Evolutionary conservation across 2,329 filamentous ascomycete genomes (phyloP).

Genomic region (Akanthomyces lecanii): DNA sequence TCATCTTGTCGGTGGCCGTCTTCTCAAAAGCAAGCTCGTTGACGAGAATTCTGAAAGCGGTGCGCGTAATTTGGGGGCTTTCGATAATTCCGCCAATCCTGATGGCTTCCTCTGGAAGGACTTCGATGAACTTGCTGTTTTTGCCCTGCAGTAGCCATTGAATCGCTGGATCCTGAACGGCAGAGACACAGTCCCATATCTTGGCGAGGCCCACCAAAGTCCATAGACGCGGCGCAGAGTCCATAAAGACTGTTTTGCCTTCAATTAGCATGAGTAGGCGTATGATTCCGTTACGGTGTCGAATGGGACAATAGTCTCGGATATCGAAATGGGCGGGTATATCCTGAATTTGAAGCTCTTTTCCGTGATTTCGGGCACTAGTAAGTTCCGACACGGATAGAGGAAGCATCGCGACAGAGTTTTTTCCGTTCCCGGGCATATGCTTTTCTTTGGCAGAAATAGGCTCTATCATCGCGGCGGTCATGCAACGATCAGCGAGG

Average conservation of each 20-base stretch:
- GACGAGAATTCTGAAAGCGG: conserved; percentile 57
- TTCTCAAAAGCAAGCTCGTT: conserved; percentile 55
- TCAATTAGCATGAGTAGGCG: conserved; percentile 57
- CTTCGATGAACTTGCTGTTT: conserved; percentile 58
- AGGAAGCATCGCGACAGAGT: not conserved
- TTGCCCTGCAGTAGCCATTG: conserved; percentile 54
- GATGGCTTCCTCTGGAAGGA: conserved; percentile 58
- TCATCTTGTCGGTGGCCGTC: conserved; percentile 23
- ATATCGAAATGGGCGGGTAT: conserved; percentile 34
- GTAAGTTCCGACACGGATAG: not conserved
- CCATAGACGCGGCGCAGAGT: conserved; percentile 64
- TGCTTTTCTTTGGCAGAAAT: not conserved
- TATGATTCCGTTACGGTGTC: conserved; percentile 61
- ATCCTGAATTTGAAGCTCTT: not conserved
- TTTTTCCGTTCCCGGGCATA: too few relatives aligned
- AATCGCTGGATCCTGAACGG: conserved; percentile 46
- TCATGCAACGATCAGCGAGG: not conserved
- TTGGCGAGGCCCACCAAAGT: conserved; percentile 61
- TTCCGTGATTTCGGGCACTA: not conserved
- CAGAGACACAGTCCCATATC: conserved; percentile 48
- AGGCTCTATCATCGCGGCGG: not conserved
- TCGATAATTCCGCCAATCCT: conserved; percentile 50
- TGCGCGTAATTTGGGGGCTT: conserved; percentile 39
- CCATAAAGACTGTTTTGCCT: conserved; percentile 49
- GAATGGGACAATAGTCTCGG: conserved; percentile 58